phyloP scores from a whole-genome alignment of 116 monocot species.

The Zostera marina region DNA sequence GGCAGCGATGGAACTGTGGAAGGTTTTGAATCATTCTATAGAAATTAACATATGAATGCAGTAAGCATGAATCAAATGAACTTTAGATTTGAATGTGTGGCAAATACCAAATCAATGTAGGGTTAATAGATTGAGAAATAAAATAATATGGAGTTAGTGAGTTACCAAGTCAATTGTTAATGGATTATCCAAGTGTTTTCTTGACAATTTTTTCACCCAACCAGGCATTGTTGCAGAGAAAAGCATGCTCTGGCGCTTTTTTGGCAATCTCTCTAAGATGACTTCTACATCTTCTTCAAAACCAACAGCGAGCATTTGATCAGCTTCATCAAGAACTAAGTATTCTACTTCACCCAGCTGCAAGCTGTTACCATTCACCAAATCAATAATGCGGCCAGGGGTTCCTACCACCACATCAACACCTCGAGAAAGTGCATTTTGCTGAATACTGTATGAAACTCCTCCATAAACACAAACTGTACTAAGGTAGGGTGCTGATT shows the following conservation, averaged over 20 bases:
- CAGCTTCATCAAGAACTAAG: slow-evolving; percentile 94
- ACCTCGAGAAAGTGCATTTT: slow-evolving; percentile 74
- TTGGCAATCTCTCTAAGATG: slow-evolving; percentile 71
- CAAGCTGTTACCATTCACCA: slow-evolving; percentile 53
- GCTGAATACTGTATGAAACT: slow-evolving; percentile 74
- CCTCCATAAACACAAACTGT: slow-evolving; percentile 96
- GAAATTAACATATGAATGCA: too few species aligned
- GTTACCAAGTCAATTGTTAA: slow-evolving; percentile 89
- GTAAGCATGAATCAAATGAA: too few species aligned
- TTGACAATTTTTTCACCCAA: slow-evolving; percentile 87
- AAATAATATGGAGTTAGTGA: not conserved
- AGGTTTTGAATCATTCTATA: too few species aligned
- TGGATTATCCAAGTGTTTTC: slow-evolving; percentile 68
- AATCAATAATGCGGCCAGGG: slow-evolving; percentile 85
- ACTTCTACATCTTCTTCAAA: slow-evolving; percentile 98
- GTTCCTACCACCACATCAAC: slow-evolving; percentile 98
- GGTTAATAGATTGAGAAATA: too few species aligned
- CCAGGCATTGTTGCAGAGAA: slow-evolving; percentile 96
- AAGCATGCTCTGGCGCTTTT: slow-evolving; percentile 80
- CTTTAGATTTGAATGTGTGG: too few species aligned
- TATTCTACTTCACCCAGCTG: slow-evolving; percentile 71
- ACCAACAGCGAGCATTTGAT: slow-evolving; percentile 98
- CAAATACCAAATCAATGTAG: too few species aligned
- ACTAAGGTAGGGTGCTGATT: slow-evolving; percentile 72
- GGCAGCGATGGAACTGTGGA: too few species aligned